Conservation (phyloP, 495 filamentous ascomycete genomes). For the Penicillium steckii region DNA sequence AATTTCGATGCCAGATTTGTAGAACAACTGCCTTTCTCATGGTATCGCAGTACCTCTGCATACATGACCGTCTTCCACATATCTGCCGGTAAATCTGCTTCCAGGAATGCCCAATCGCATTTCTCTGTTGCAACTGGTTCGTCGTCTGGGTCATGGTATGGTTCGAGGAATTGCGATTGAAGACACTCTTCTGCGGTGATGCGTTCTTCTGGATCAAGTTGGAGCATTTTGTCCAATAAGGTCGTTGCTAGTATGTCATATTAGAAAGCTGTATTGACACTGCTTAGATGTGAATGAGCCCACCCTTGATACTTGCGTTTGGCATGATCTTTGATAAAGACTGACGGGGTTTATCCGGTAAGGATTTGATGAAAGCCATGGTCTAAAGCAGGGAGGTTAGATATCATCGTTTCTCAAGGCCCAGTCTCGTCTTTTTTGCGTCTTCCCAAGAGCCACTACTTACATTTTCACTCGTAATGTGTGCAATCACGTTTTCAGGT, state of each 20-base stretch:
- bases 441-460: slow-evolving; percentile 32
- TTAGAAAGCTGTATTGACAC: neutral
- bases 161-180: slow-evolving; percentile 83
- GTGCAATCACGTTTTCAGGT: slow-evolving; percentile 92
- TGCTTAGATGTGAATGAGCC: slow-evolving; percentile 6
- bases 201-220: slow-evolving; percentile 89
- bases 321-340: slow-evolving; percentile 86
- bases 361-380: slow-evolving; percentile 88
- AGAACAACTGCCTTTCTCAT: slow-evolving; percentile 50
- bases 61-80: slow-evolving; percentile 99
- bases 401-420: neutral
- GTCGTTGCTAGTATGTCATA: slow-evolving; percentile 64
- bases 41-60: slow-evolving; percentile 95
- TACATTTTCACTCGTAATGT: slow-evolving; percentile 95
- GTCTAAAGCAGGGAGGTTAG: slow-evolving; percentile 56
- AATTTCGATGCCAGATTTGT: neutral
- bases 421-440: neutral
- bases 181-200: slow-evolving; percentile 79
- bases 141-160: slow-evolving; percentile 95
- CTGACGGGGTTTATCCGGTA: slow-evolving; percentile 86
- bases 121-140: slow-evolving; percentile 92
- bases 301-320: slow-evolving; percentile 83
- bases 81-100: slow-evolving; percentile 91
- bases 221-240: slow-evolving; percentile 90
- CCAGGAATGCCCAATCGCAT: slow-evolving; percentile 98